These are phyloP conservation scores for Phaseolus lunatus DNA, from an alignment of 306 rosid genomes.

Conservation along the genomic window DNA sequence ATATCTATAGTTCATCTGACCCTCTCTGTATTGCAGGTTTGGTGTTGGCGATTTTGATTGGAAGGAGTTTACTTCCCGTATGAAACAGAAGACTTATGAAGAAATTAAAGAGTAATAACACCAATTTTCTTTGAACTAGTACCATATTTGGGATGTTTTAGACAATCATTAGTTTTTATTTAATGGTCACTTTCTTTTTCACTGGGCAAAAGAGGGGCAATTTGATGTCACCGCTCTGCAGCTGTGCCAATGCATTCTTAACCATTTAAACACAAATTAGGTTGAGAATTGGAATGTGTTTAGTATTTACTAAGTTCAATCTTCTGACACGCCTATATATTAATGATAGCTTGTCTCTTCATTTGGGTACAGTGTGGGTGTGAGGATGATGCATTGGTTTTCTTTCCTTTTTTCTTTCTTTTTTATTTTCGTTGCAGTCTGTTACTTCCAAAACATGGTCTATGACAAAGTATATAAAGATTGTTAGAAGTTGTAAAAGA, in stretches of 20 bases:
- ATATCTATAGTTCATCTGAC: slow-evolving; percentile 49
- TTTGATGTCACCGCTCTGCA: slow-evolving; percentile 12
- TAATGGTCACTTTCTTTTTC: background rate
- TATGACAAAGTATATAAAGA: background rate
- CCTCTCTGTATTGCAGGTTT: slow-evolving; percentile 65
- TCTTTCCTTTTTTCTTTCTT: background rate
- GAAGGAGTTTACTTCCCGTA: slow-evolving; percentile 86
- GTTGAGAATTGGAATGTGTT: slow-evolving; percentile 12
- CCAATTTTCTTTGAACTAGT: slow-evolving; percentile 36
- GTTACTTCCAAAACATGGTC: slow-evolving; percentile 14
- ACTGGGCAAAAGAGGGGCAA: background rate
- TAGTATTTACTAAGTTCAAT: slow-evolving; percentile 14
- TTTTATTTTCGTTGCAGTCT: background rate
- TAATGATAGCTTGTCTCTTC: background rate
- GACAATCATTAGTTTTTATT: slow-evolving; percentile 1
- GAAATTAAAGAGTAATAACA: slow-evolving; percentile 83
- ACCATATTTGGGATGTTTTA: slow-evolving; percentile 37
- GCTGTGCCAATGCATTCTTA: slow-evolving; percentile 18
- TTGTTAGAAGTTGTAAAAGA: slow-evolving; percentile 12
- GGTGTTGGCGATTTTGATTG: slow-evolving; percentile 95
- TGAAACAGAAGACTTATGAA: slow-evolving; percentile 91
- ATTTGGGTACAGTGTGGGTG: slow-evolving; percentile 9
- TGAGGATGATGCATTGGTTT: slow-evolving; percentile 15
- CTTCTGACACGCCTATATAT: slow-evolving; percentile 1
- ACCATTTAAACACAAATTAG: background rate